Conservation (phyloP, 2,329 filamentous ascomycete species). For the Bipolaris cookei region DNA sequence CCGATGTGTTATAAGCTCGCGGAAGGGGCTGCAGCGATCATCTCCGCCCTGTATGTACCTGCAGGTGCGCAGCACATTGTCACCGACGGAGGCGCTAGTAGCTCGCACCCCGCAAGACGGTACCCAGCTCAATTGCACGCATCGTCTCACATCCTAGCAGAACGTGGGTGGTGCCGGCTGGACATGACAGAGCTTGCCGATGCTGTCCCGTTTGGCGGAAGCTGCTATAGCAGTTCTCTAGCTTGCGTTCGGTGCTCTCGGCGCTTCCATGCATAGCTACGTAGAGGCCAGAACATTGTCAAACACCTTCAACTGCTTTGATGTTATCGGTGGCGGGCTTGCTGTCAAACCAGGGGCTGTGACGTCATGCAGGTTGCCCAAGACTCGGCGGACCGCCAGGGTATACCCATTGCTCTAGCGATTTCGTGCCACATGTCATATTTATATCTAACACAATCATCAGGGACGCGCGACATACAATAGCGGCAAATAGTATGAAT, state of each 20-base stretch:
- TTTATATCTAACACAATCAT: too few species aligned
- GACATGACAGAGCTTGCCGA: background rate
- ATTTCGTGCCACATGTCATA: too few species aligned
- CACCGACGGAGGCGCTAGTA: too few species aligned
- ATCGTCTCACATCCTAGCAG: background rate
- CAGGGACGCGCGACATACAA: too few species aligned
- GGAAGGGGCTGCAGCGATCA: background rate
- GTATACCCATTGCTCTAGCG: too few species aligned
- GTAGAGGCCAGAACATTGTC: background rate
- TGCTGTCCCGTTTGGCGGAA: background rate
- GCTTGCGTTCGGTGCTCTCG: background rate
- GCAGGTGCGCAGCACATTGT: conserved; percentile 2
- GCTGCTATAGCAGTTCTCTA: background rate
- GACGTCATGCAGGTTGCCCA: too few species aligned
- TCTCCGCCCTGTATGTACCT: conserved; percentile 1
- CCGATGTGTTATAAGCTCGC: background rate
- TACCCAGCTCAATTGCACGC: background rate
- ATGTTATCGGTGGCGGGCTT: too few species aligned
- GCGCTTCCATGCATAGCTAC: background rate
- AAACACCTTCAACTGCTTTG: too few species aligned
- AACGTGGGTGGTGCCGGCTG: background rate
- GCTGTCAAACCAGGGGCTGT: too few species aligned
- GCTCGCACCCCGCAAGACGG: background rate
- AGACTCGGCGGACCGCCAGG: too few species aligned
- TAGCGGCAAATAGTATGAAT: too few species aligned